A percentile compares a stretch with the other conserved stretches of the same genome.
These are phyloP conservation scores for Sherardia arvensis DNA, from an alignment of 257 asterid species.

Conservation along the genomic window DNA sequence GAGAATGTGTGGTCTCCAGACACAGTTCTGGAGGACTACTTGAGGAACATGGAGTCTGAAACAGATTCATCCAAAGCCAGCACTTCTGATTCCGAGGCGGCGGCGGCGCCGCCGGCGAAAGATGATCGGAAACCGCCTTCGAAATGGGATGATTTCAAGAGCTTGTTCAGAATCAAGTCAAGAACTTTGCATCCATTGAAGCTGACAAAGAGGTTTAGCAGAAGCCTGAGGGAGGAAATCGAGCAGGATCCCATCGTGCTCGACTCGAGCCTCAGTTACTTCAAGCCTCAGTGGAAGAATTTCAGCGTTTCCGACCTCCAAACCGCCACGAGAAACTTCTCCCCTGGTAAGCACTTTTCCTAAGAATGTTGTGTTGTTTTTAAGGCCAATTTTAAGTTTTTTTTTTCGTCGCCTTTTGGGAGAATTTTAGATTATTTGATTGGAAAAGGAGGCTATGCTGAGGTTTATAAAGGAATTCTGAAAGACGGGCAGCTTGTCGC, in stretches of 20 bases:
- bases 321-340: slow-evolving; percentile 61
- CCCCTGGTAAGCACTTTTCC: slow-evolving; percentile 46
- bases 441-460: slow-evolving; percentile 95
- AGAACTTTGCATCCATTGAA: slow-evolving; percentile 51
- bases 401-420: too few relatives aligned
- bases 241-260: slow-evolving; percentile 25
- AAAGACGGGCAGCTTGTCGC: slow-evolving; percentile 71
- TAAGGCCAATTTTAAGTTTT: too few relatives aligned
- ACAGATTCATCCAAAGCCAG: slow-evolving; percentile 70
- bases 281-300: slow-evolving; percentile 87
- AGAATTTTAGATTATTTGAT: slow-evolving; percentile 46
- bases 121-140: slow-evolving; percentile 36
- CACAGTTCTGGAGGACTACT: slow-evolving; percentile 78
- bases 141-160: slow-evolving; percentile 40
- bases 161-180: slow-evolving; percentile 44
- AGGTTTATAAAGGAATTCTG: slow-evolving; percentile 75
- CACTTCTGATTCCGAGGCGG: slow-evolving; percentile 48
- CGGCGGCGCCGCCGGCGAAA: too few relatives aligned
- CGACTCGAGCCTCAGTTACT: slow-evolving; percentile 45
- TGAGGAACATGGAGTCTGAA: slow-evolving; percentile 60
- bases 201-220: slow-evolving; percentile 50
- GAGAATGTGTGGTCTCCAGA: slow-evolving; percentile 61
- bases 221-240: slow-evolving; percentile 54
- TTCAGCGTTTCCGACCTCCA: slow-evolving; percentile 62
- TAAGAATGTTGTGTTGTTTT: too few relatives aligned